Base-by-base conservation (phyloP, 768 basidiomycete species). In the Collybia nuda region DNA sequence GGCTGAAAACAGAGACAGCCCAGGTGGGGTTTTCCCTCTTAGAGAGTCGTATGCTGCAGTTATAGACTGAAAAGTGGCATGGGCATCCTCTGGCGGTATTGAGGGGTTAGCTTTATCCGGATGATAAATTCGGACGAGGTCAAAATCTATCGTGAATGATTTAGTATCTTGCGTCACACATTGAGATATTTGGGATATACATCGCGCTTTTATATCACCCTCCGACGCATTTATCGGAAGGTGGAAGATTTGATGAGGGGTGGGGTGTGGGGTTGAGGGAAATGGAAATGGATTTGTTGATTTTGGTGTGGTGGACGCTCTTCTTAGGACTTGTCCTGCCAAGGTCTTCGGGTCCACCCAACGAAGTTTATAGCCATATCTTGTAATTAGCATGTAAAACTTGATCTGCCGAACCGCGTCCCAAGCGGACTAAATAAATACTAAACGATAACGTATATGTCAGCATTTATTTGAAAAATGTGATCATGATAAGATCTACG, bases 121-220 rank as follows among this genome's bases (percentile, higher is more conserved):
- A 63, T 91, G 88, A 64, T 90, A 88, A 50, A 88, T 75, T 36
- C 84, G 76, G 26, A 90, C 89, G 40, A 91, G 86, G 55, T 90
- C 88, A 60, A 82, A 88, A 65, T 90, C 88, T 91, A 56, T 14
- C 3, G 23, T 12, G 47, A 28, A 29, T 22, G 54, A 55, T 48
- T n/a, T 47, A 42, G 43, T 39, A 15, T 42, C 28, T 15, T 29
- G 28, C 40, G 35, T 23, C 26, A 35, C 0, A 17, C 9, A 49
- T 37, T 37, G 23, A 22, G 23, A 38, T 48, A 12, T 44, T 18
- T 24, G n/a, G 46, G 17, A 74, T 74, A 54, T 57, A 82, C 83
- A 85, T 58, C 83, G 71, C 22, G 74, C 67, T 64, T 85, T 85
- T 54, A 85, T 75, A 45, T 84, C 79, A 4, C 60, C 57, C 50